Percentiles rank a stretch among this genome's conserved stretches.
phyloP scores from a whole-genome alignment of 371 early-diverging fungal species.

The Apophysomyces elegans region DNA sequence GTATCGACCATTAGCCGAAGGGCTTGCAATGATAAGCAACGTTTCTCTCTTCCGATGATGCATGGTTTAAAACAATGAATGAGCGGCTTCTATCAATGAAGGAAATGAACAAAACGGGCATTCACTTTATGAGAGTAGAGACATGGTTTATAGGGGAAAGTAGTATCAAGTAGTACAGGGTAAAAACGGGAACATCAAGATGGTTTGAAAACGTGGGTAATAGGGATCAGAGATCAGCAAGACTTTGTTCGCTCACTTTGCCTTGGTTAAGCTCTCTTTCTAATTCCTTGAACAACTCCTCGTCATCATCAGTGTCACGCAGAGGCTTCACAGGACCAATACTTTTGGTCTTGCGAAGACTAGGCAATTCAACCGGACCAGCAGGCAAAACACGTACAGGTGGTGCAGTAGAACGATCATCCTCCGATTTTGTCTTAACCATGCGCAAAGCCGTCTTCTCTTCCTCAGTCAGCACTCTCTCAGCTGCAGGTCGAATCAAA shows the following conservation, averaged over 20 bases:
- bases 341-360: slow-evolving; percentile 26
- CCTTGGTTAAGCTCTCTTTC: slow-evolving; percentile 43
- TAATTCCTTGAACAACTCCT: slow-evolving; percentile 35
- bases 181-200: not conserved
- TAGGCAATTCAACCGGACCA: slow-evolving; percentile 22
- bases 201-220: not conserved
- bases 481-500: slow-evolving; percentile 36
- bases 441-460: slow-evolving; percentile 40
- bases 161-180: no score
- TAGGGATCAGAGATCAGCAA: slow-evolving; percentile 29
- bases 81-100: no score
- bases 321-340: slow-evolving; percentile 30
- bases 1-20: no score
- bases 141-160: no score
- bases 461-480: slow-evolving; percentile 33
- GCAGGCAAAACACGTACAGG: slow-evolving; percentile 30
- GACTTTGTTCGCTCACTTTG: slow-evolving; percentile 21
- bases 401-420: slow-evolving; percentile 20
- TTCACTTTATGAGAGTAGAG: no score
- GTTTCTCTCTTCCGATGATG: no score
- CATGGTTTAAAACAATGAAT: no score
- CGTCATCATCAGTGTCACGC: slow-evolving; percentile 50
- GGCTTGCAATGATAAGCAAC: no score
- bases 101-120: no score
- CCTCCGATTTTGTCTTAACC: slow-evolving; percentile 25